phyloP scores from a whole-genome alignment of 176 grass and related monocot genomes.

The Triticum timopheevii region DNA sequence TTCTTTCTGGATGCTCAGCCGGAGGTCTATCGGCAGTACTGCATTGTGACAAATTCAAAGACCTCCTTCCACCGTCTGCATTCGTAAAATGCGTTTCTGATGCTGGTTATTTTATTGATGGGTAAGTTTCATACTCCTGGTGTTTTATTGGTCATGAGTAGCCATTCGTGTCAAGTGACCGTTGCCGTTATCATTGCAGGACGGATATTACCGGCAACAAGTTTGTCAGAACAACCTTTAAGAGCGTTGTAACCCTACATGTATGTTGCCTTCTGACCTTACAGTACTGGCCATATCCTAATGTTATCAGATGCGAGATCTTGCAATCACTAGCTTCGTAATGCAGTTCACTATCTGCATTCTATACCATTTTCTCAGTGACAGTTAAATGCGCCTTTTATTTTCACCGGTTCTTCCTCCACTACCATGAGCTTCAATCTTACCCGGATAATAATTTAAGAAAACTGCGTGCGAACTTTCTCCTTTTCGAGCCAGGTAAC shows the following conservation, averaged over 20 bases:
- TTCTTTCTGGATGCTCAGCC: conserved; percentile 94
- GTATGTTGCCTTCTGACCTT: conserved; percentile 42
- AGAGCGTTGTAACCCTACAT: conserved; percentile 48
- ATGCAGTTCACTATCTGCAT: neutral
- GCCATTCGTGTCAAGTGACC: neutral
- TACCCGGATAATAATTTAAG: neutral
- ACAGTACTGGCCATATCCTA: neutral
- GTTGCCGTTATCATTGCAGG: conserved; percentile 38
- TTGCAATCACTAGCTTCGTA: neutral
- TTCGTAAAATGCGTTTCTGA: conserved; percentile 88
- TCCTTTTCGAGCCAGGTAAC: neutral
- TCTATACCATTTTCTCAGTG: neutral
- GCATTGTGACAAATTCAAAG: conserved; percentile 75
- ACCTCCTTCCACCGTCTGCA: conserved; percentile 55
- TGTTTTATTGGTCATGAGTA: neutral
- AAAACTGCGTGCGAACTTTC: neutral
- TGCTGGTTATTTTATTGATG: conserved; percentile 85
- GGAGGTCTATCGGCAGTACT: conserved; percentile 83
- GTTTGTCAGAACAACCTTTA: conserved; percentile 42
- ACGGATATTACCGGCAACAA: conserved; percentile 60
- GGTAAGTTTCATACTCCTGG: conserved; percentile 41
- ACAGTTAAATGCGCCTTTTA: neutral
- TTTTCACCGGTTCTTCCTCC: neutral
- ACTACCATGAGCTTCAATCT: neutral
- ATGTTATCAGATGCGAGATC: neutral